phyloP scores from a whole-genome alignment of 176 grass and related monocot genomes.

The bread wheat (Triticum aestivum) region IWGSC_CS_RefSeq_v2.1 NC_057808.1:530134645-530135144 shows the following conservation, averaged over 20 bases:
- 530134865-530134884: background rate
- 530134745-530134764: slow-evolving; percentile 59
- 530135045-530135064: background rate
- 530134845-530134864: background rate
- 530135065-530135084: background rate
- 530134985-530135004: background rate
- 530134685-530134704: slow-evolving; percentile 36
- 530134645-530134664: background rate
- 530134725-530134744: slow-evolving; percentile 82
- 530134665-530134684: background rate
- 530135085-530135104: background rate
- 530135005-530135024: background rate
- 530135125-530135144: background rate
- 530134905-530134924: background rate
- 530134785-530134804: slow-evolving; percentile 58
- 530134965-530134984: background rate
- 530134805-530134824: slow-evolving; percentile 70
- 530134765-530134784: slow-evolving; percentile 68
- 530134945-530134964: background rate
- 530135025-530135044: background rate
- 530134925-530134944: background rate
- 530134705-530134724: slow-evolving; percentile 85
- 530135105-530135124: background rate
- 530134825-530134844: background rate
- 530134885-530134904: background rate